A percentile compares a stretch with the other conserved stretches of the same genome.
These are phyloP conservation scores for Penicillium sp. DNA, from an alignment of 2,329 filamentous ascomycete species.

Conservation along the genomic window DNA sequence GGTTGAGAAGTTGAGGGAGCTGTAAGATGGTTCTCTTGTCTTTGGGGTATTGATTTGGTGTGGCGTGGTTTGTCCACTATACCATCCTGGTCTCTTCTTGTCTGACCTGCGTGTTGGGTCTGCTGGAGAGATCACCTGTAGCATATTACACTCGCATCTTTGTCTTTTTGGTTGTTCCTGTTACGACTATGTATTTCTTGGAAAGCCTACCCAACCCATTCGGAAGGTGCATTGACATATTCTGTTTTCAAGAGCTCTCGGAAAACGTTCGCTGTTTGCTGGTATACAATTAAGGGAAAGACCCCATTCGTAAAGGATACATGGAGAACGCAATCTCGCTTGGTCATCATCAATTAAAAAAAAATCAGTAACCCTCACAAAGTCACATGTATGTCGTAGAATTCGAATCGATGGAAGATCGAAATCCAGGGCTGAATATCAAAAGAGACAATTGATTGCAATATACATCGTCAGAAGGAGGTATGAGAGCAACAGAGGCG, in stretches of 20 bases:
- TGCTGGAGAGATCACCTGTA: conserved; percentile 23
- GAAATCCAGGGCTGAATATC: conserved; percentile 9
- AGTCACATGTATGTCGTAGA: conserved; percentile 5
- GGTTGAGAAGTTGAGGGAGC: conserved; percentile 46
- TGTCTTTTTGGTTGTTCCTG: conserved; percentile 4
- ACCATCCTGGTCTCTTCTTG: conserved; percentile 16
- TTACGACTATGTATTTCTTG: conserved; percentile 31
- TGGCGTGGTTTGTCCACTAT: conserved; percentile 8
- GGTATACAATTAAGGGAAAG: conserved; percentile 17
- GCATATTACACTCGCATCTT: conserved; percentile 33
- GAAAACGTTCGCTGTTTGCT: conserved; percentile 4
- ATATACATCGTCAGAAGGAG: conserved; percentile 21
- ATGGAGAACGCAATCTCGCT: not conserved
- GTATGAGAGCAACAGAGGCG: not conserved
- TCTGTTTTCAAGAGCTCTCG: not conserved
- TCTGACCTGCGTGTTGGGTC: conserved; percentile 9
- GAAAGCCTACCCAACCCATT: conserved; percentile 14
- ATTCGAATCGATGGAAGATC: not conserved
- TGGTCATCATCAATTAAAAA: not conserved
- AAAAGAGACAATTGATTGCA: not conserved
- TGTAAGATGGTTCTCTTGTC: conserved; percentile 26
- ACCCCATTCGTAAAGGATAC: not conserved
- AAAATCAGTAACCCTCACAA: conserved; percentile 3
- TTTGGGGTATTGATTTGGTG: conserved; percentile 7
- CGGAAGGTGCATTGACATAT: not conserved